Evolutionary conservation across 192 early-diverging fungal species (phyloP).

Genomic region (Backusella circina): DNA sequence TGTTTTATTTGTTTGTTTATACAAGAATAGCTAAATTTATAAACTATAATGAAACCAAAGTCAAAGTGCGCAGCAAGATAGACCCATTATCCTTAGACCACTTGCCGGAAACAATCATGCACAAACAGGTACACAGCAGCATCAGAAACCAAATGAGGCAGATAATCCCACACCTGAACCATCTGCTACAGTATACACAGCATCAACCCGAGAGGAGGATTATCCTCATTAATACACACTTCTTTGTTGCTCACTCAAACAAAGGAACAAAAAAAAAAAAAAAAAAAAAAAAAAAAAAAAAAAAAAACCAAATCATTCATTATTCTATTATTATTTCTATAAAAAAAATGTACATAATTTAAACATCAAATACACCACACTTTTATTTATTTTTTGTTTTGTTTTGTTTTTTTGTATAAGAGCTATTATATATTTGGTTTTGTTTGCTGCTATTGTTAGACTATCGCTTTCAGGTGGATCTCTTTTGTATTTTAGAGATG

Average conservation of each 20-base stretch:
- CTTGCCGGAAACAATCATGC: background rate
- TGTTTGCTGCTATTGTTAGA: background rate
- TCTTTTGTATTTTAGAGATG: background rate
- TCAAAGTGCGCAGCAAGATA: background rate
- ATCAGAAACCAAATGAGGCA: constrained; percentile 1
- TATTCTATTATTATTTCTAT: background rate
- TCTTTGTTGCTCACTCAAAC: background rate
- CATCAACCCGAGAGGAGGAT: background rate
- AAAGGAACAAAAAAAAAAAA: background rate
- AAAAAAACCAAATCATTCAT: background rate
- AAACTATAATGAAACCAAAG: background rate
- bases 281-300: background rate
- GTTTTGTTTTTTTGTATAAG: background rate
- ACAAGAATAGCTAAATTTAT: background rate
- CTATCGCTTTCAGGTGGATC: background rate
- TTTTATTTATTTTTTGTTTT: background rate
- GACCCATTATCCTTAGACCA: background rate
- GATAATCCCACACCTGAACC: background rate
- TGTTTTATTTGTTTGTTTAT: background rate
- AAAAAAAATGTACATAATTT: background rate
- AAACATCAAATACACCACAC: background rate
- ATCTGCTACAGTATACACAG: background rate
- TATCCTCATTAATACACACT: background rate
- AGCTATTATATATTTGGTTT: background rate
- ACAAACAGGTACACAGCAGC: background rate